phyloP scores from a whole-genome alignment of 129 eudicot genomes.

The Flaveria trinervia region DNA sequence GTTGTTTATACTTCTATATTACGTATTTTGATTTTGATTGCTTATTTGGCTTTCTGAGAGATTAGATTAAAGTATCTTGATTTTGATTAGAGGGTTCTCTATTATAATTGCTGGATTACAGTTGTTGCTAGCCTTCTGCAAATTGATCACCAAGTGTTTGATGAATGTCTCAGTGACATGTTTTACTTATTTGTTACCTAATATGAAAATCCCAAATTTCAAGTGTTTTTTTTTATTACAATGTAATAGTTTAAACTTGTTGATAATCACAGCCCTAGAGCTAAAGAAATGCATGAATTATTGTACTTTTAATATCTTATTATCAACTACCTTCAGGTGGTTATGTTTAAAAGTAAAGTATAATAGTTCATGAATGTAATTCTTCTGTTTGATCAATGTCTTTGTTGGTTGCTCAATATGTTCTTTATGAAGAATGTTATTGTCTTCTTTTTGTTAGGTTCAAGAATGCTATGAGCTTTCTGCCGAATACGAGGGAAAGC shows the following conservation, averaged over 20 bases:
- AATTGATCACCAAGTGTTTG: neutral
- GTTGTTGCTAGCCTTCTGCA: no score
- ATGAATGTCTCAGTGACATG: neutral
- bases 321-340: neutral
- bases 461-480: slow-evolving; percentile 97
- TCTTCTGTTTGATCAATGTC: no score
- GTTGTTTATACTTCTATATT: neutral
- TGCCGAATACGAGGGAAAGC: slow-evolving; percentile 89
- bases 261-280: slow-evolving; percentile 8
- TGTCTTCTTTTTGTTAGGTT: slow-evolving; percentile 49
- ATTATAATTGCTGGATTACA: neutral
- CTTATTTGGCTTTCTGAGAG: no score
- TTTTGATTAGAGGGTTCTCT: neutral
- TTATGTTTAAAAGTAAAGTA: no score
- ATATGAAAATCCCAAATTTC: neutral
- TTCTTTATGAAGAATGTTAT: neutral
- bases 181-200: neutral
- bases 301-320: neutral
- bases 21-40: neutral
- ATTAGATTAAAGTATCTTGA: neutral
- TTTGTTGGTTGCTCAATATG: neutral
- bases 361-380: no score
- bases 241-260: neutral
- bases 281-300: neutral
- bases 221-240: neutral